A percentile compares a stretch with the other conserved stretches of the same genome.
These are phyloP conservation scores for Elaeagnus macrophylla DNA, from an alignment of 306 rosid species.

Conservation along the genomic window DNA sequence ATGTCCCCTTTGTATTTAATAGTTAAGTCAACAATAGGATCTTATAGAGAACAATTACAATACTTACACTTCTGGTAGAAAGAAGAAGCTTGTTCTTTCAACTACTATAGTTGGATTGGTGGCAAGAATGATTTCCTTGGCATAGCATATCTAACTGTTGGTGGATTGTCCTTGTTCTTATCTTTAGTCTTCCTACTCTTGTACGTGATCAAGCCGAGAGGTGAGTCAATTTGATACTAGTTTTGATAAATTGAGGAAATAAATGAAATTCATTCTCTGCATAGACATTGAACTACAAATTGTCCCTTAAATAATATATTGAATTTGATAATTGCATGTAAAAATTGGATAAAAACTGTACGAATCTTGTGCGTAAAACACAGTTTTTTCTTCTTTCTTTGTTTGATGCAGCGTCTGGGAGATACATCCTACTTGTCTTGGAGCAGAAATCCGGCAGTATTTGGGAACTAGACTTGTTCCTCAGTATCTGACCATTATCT, in stretches of 20 bases:
- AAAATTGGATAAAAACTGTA: neutral
- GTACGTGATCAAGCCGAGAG: constrained; percentile 60
- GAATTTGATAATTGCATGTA: no score
- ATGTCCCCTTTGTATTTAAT: constrained; percentile 14
- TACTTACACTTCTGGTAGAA: constrained; percentile 64
- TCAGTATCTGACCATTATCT: constrained; percentile 4
- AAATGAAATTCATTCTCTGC: neutral
- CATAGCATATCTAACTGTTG: constrained; percentile 47
- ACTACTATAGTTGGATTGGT: constrained; percentile 88
- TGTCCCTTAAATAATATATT: no score
- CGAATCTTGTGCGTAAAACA: neutral
- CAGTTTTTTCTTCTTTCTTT: neutral
- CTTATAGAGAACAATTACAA: constrained; percentile 77
- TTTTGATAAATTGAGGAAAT: neutral
- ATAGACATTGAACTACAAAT: no score
- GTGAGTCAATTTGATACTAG: constrained; percentile 23
- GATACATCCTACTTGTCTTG: constrained; percentile 84
- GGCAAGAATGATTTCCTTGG: constrained; percentile 69
- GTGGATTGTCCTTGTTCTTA: constrained; percentile 47
- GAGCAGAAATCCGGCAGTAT: constrained; percentile 46
- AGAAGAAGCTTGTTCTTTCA: constrained; percentile 67
- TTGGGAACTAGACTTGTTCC: constrained; percentile 11
- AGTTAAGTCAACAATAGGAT: constrained; percentile 81
- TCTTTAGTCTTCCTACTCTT: constrained; percentile 59
- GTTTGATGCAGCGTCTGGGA: constrained; percentile 64